phyloP scores from a whole-genome alignment of 768 basidiomycete genomes.

The Lentinula aciculospora region DNA sequence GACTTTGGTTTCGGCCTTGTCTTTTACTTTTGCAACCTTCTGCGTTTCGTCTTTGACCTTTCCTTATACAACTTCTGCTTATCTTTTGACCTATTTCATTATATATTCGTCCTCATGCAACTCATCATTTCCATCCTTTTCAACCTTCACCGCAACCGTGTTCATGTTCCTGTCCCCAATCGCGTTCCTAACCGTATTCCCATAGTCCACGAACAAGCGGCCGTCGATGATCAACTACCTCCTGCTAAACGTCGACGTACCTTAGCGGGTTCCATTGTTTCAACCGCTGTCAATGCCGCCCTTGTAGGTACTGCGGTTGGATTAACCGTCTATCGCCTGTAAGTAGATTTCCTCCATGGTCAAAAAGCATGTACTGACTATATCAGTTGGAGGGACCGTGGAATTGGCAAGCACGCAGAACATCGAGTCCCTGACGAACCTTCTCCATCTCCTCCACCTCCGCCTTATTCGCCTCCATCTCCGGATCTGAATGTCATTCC shows the following conservation, averaged over 20 bases:
- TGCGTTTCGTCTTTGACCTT: constrained; percentile 4
- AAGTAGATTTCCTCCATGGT: constrained; percentile 24
- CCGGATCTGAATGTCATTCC: constrained; percentile 20
- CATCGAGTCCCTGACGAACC: constrained; percentile 12
- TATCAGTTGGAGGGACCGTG: constrained; percentile 72
- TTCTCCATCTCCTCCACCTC: constrained; percentile 11
- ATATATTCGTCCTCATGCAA: constrained; percentile 12
- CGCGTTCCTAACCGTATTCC: constrained; percentile 24
- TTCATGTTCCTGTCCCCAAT: background rate
- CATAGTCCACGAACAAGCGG: constrained; percentile 29
- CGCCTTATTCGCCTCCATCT: constrained; percentile 16
- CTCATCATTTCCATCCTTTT: constrained; percentile 25
- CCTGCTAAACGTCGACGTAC: constrained; percentile 77
- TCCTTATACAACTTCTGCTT: constrained; percentile 4
- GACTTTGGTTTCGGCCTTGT: background rate
- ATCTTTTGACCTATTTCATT: constrained; percentile 9
- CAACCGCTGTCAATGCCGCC: constrained; percentile 79
- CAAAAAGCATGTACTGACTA: background rate
- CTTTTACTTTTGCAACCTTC: constrained; percentile 9
- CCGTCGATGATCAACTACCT: constrained; percentile 21
- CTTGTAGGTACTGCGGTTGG: constrained; percentile 85
- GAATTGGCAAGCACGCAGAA: constrained; percentile 37
- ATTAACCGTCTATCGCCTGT: constrained; percentile 83
- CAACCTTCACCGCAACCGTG: background rate
- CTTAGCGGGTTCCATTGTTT: constrained; percentile 77